Base-by-base conservation (phyloP, 2,329 filamentous ascomycete species). In the Sordariomycetes sp. region DNA sequence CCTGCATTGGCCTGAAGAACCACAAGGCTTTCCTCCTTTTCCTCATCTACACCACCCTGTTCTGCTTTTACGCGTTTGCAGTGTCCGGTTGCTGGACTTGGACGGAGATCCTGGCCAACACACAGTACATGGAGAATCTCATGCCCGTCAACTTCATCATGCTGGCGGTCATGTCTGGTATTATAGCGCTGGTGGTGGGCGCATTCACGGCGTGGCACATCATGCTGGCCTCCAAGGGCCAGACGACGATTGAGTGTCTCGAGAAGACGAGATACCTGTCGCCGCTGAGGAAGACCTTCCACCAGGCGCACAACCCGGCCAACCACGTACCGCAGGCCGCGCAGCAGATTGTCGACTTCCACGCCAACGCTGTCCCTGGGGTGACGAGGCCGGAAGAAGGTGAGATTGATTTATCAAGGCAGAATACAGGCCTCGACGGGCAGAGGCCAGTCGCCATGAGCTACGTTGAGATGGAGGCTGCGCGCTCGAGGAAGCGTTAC, bases 11-110 rank as follows among this genome's bases (percentile, higher is more conserved):
- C 15, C 66, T 98, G 43, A 78, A 77, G 51, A 98, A 98, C 61
- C 93, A 95, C 69, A 98, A 98, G 62, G 73, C 88, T 0, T 98
- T 98, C 54, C 57, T 98, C 34, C 71, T 96, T 4, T 98, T 96
- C 56, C 68, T 98, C 18, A 73, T 88, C 36, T 96, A 98, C 57
- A 86, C 85, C 0, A 85, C 82, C 4, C 41, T 94, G 3, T 94
- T 94, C 61, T 88, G 84, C 62, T 79, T 86, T 64, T 75, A 83
- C 47, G 75, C 73, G 49, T 94, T 94, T 53, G 72, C 68, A n/a
- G 75, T 87, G 11, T 78, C 85, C 6, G 79, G 72, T 7, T 66
- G 70, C 24, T 96, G 90, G 87, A 79, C 94, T 8, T 96, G 83
- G 76, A 70, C 67, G 20, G 87, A 95, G 63, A 72, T 96, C 20